Conservation (phyloP, 441 rosid genomes). For the Hura crepitans region DNA sequence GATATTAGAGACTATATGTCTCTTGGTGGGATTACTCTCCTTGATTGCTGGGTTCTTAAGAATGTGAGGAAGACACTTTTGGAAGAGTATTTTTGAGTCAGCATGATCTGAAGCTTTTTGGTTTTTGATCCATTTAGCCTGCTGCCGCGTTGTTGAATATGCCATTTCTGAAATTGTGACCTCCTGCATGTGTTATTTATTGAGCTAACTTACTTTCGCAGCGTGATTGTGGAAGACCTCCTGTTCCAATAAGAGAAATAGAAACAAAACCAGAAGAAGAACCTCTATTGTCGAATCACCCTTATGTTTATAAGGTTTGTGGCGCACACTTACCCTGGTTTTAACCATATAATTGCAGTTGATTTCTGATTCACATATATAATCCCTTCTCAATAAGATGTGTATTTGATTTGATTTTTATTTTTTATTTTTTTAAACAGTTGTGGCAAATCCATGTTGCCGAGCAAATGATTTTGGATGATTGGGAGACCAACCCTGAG, state of each 20-base stretch:
- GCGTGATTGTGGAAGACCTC: slow-evolving; percentile 95
- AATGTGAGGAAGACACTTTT: not conserved
- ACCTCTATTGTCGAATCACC: slow-evolving; percentile 82
- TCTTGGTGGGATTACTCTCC: not conserved
- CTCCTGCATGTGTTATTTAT: slow-evolving; percentile 6
- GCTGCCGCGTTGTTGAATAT: not conserved
- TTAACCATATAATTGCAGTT: not conserved
- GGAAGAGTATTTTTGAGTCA: not conserved
- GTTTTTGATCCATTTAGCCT: not conserved
- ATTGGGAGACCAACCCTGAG: slow-evolving; percentile 73
- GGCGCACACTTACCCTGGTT: not conserved
- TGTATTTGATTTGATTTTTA: not conserved
- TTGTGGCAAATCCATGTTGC: slow-evolving; percentile 90
- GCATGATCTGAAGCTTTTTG: not conserved
- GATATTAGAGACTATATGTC: not conserved
- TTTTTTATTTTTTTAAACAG: slow-evolving; percentile 45
- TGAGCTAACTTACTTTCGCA: slow-evolving; percentile 33
- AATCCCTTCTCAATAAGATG: not conserved
- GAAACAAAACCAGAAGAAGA: slow-evolving; percentile 78
- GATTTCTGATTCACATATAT: not conserved
- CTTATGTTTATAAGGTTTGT: slow-evolving; percentile 75
- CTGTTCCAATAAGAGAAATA: slow-evolving; percentile 74
- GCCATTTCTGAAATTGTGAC: not conserved
- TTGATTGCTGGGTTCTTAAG: not conserved
- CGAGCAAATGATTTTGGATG: slow-evolving; percentile 95